Evolutionary conservation across 108 stramenopile species (phyloP).

Genomic region (Pseudonitzschia delicatissima): DNA sequence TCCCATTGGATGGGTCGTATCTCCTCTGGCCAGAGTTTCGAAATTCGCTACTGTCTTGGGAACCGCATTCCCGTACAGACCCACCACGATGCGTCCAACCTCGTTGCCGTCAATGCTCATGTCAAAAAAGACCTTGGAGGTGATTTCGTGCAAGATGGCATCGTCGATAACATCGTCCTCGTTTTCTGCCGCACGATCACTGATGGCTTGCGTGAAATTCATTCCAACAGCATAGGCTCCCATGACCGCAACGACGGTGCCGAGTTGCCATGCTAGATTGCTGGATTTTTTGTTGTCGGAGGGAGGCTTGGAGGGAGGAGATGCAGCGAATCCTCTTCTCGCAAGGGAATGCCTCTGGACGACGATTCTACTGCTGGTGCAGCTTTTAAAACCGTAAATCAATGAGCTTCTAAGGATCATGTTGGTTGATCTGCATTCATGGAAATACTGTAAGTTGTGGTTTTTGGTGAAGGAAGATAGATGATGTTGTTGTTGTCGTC

Average conservation of each 20-base stretch:
- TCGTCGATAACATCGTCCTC: conserved; percentile 22
- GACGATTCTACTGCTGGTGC: neutral
- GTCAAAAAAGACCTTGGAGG: conserved; percentile 79
- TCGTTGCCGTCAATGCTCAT: conserved; percentile 66
- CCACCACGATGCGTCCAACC: conserved; percentile 87
- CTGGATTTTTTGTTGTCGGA: neutral
- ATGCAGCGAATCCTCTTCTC: neutral
- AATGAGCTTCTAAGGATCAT: neutral
- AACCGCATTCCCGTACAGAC: conserved; percentile 85
- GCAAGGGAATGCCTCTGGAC: neutral
- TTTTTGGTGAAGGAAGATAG: no score
- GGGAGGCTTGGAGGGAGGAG: neutral
- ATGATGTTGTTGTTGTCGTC: no score
- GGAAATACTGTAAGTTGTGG: no score
- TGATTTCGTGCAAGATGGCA: conserved; percentile 30
- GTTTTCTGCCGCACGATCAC: conserved; percentile 1
- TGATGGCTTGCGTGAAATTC: conserved; percentile 11
- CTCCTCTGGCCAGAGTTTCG: conserved; percentile 69
- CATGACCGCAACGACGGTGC: conserved; percentile 27
- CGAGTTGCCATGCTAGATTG: conserved; percentile 37
- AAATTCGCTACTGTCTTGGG: conserved; percentile 92
- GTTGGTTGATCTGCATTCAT: no score
- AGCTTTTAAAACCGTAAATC: neutral
- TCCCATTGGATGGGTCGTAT: conserved; percentile 54
- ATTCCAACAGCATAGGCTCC: conserved; percentile 27